Base-by-base conservation (phyloP, 306 rosid genomes). In the Rubus idaeus region DNA sequence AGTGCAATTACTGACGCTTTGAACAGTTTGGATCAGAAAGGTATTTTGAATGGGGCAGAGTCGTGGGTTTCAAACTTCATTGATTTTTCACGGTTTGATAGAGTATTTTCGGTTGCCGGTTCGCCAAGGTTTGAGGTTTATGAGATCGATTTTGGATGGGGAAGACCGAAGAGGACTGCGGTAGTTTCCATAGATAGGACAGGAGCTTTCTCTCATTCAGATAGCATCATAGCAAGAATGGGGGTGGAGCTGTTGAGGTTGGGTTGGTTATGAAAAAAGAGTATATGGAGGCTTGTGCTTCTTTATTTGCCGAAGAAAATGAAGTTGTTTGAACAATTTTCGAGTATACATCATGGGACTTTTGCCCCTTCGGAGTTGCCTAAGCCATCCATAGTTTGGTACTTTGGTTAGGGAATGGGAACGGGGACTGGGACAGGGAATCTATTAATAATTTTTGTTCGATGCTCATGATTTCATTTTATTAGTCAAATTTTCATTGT, bases 61-160 rank as follows among this genome's bases (percentile, higher is more conserved):
- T 2, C 10, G 5, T 78, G 35, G 75, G 51, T 44, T n/a, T 23
- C 72, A 8, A 6, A 9, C 14, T 30, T 61, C n/a, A 11, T 14
- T 30, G 67, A 61, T 5, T 6, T 55, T 18, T n/a, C 26, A 3
- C 10, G 6, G 9, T 55, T 18, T 68, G 56, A 23, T 11, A 79
- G 70, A 18, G 0, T 57, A 0, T 2, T 50, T 18, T 8, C 62
- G 1, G 35, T 51, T n/a, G 75, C 79, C 0, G 82, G 86, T 11
- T 88, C 89, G 0, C 81, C 74, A 2, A 17, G 75, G 21, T 77
- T 85, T 66, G 81, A 45, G 71, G 17, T 79, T 49, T 77, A 83
- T 10, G n/a, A 30, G 13, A 42, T 42, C 64, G 87, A 85, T 49
- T 88, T 88, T 65, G 88, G 89, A 11, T 83, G 86, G 91, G 89